Base-by-base conservation (phyloP, 495 filamentous ascomycete species). In the Viridothelium virens region DNA sequence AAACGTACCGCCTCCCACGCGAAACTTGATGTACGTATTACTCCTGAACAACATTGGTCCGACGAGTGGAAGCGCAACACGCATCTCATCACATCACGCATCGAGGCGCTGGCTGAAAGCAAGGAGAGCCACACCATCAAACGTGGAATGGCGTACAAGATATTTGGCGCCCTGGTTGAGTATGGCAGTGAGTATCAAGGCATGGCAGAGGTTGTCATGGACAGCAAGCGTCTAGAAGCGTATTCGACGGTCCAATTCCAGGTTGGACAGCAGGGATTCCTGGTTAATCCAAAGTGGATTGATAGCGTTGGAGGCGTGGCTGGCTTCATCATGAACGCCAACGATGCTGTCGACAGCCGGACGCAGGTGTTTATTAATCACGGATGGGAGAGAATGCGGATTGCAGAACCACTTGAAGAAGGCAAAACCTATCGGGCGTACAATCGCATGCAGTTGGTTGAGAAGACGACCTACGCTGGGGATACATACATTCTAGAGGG, bases 191-290 rank as follows among this genome's bases (percentile, higher is more conserved):
- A 34, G 14, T 72, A 69, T 56, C 64, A 71, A 25, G 37, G 63
- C 18, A 59, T 70, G 38, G 46, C 66, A 53, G 66, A 71, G 56
- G 69, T 47, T 11, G 46, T 44, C 33, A 44, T 72, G 3, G 63
- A 46, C n/a, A 56, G 36, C 18, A 59, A 68, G 50, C 69, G 65
- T 63, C 53, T 48, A 6, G 70, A 72, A 31, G 88, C 89, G 37
- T n/a, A 25, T 18, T 56, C 59, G n/a, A 18, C 10, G 7, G 48
- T 67, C 18, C 47, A 63, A 16, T 63, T 53, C 46, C 25, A 25
- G 25, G 25, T 25, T 25, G 25, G 25, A 25, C 25, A 25, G 25
- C 25, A 25, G 25, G 47, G 16, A 1, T 70, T 70, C 38, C 65
- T 63, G 3, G 66, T 39, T 56, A 68, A 62, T 33, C 70, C 70